Evolutionary conservation across 140 eudicot species (phyloP), one percentile per base, ranked within the genome.

Genomic region (Cichorium intybus): DNA sequence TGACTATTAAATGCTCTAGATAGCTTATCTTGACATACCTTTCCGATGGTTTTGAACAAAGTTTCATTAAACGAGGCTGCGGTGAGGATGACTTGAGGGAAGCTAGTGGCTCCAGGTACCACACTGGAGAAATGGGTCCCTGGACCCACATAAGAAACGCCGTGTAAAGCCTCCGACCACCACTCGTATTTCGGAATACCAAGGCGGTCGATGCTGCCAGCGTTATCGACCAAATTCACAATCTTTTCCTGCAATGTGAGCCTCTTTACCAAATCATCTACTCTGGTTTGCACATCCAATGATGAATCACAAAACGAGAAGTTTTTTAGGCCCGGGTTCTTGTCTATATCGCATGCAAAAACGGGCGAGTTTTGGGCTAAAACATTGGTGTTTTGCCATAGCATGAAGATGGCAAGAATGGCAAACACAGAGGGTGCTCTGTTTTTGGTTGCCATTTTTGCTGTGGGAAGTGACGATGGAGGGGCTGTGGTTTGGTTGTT

Each of bases 141-240:
- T 0, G 79, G 81, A 2, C 97, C 97, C 3, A 62, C 74, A 43
- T 72, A 37, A 0, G 99, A 81, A 7, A 93, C 94, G 0, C 99
- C 99, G 14, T 93, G 99, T 37, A 93, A 68, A 1, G 95, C 97
- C 79, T 93, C 99, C 0, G 99, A 93, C 99, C 99, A 93, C 97
- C 95, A 93, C 64, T 93, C 87, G 63, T 93, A 93, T 37, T 69
- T 76, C 0, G 97, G 97, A 14, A 93, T 76, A 14, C 97, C 97
- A 1, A 93, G 90, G 67, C 99, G 71, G 41, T 64, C 62, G 18
- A 78, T 71, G 12, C 85, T 80, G 10, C 68, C 77, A 0, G 99
- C 79, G 5, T 60, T 74, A 66, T 85, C 59, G 8, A 80, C 84
- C 67, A 88, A 68, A 63, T 71, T 77, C 60, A 71, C 73, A 55